phyloP scores from a whole-genome alignment of 1,139 yeast species.

The Candida sanyaensis region DNA sequence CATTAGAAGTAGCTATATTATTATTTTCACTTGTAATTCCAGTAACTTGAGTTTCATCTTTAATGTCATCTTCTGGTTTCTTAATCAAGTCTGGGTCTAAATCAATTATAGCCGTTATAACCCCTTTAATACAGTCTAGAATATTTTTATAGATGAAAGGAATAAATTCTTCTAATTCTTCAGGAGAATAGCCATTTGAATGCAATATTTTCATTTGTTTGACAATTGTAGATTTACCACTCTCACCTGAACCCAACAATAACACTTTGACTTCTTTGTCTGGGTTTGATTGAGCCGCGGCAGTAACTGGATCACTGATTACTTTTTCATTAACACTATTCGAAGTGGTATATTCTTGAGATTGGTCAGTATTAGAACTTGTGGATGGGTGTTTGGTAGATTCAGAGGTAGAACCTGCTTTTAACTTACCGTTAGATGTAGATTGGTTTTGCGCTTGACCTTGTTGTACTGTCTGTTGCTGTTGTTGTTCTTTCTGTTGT shows the following conservation, averaged over 20 bases:
- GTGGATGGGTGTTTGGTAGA: slow-evolving; percentile 8
- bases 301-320: slow-evolving; percentile 15
- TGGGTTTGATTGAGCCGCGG: slow-evolving; percentile 12
- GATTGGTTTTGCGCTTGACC: slow-evolving; percentile 5
- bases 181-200: slow-evolving; percentile 65
- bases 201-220: slow-evolving; percentile 76
- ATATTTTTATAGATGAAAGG: slow-evolving; percentile 72
- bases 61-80: slow-evolving; percentile 6
- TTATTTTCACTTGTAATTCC: slow-evolving; percentile 11
- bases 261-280: slow-evolving; percentile 59
- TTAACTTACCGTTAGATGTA: slow-evolving; percentile 8
- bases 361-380: slow-evolving; percentile 9
- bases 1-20: slow-evolving; percentile 16
- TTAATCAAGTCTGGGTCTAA: slow-evolving; percentile 51
- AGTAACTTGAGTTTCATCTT: slow-evolving; percentile 7
- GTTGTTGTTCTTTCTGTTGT: slow-evolving; percentile 6
- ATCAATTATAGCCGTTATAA: slow-evolving; percentile 58
- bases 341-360: slow-evolving; percentile 4
- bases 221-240: slow-evolving; percentile 76
- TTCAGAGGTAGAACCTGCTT: slow-evolving; percentile 4
- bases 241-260: slow-evolving; percentile 75
- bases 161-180: slow-evolving; percentile 64
- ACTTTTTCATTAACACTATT: slow-evolving; percentile 4
- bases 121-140: slow-evolving; percentile 63
- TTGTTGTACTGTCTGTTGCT: slow-evolving; percentile 5